These are phyloP conservation scores for Sclerotinia trifoliorum DNA, from an alignment of 2,329 filamentous ascomycete genomes.

Conservation along the genomic window DNA sequence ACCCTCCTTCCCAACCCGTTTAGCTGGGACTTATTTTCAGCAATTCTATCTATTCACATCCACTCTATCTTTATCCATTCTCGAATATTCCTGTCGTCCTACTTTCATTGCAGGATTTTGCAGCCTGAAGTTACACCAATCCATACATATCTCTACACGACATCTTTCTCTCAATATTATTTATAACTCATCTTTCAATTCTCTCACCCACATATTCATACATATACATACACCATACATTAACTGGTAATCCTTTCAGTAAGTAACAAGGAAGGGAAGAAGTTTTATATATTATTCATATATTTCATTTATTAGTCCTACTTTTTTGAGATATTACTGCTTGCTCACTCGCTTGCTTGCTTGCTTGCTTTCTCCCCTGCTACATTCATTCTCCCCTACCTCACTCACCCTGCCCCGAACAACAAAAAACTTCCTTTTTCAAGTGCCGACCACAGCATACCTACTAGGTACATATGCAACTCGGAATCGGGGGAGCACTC, in stretches of 20 bases:
- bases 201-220: background rate
- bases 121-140: slow-evolving; percentile 4
- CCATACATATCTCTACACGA: slow-evolving; percentile 1
- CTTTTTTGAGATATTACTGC: background rate
- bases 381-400: background rate
- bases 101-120: slow-evolving; percentile 4
- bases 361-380: background rate
- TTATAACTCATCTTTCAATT: background rate
- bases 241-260: background rate
- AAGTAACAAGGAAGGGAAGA: slow-evolving; percentile 6
- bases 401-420: too few species aligned
- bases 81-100: slow-evolving; percentile 4
- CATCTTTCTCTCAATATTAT: slow-evolving; percentile 3
- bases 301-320: background rate
- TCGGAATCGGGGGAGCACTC: slow-evolving; percentile 1
- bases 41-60: background rate
- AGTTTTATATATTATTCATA: background rate
- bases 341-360: background rate
- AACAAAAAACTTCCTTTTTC: background rate
- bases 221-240: background rate
- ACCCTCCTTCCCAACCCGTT: slow-evolving; percentile 8
- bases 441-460: background rate
- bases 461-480: slow-evolving; percentile 12
- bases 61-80: background rate
- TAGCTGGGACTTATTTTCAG: background rate